Evolutionary conservation across 2,329 filamentous ascomycete genomes (phyloP).

Genomic region (Myriosclerotinia scirpicola): DNA sequence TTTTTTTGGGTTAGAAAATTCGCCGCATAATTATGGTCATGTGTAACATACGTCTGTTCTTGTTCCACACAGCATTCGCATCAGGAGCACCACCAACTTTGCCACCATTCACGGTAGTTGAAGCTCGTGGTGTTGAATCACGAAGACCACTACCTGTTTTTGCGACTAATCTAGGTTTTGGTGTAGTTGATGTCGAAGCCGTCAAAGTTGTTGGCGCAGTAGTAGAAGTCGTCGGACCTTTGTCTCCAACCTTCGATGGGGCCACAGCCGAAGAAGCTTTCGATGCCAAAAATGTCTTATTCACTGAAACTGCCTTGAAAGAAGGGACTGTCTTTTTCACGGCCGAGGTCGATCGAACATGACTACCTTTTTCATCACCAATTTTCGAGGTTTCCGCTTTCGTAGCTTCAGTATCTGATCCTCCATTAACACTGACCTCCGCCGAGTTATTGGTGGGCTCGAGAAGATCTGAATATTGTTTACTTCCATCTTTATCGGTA

Average conservation of each 20-base stretch:
- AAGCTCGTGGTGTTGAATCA: constrained; percentile 50
- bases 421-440: constrained; percentile 69
- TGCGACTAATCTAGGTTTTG: constrained; percentile 71
- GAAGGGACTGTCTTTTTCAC: constrained; percentile 69
- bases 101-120: constrained; percentile 52
- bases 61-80: constrained; percentile 80
- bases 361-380: constrained; percentile 58
- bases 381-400: constrained; percentile 54
- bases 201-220: constrained; percentile 42
- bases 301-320: constrained; percentile 84
- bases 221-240: constrained; percentile 39
- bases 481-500: constrained; percentile 51
- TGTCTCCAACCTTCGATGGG: constrained; percentile 53
- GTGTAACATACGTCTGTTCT: constrained; percentile 69
- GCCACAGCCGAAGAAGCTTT: constrained; percentile 54
- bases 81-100: constrained; percentile 65
- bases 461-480: constrained; percentile 54
- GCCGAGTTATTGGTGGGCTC: constrained; percentile 62
- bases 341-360: constrained; percentile 57
- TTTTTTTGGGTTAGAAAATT: constrained; percentile 32
- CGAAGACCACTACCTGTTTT: constrained; percentile 66
- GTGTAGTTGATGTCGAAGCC: constrained; percentile 47
- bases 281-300: constrained; percentile 77
- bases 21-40: not conserved
- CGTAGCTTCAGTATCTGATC: constrained; percentile 74